Percentiles rank a stretch among this genome's conserved stretches.
These are phyloP conservation scores for Cinchona pubescens DNA, from an alignment of 257 asterid species.

Conservation along the genomic window DNA sequence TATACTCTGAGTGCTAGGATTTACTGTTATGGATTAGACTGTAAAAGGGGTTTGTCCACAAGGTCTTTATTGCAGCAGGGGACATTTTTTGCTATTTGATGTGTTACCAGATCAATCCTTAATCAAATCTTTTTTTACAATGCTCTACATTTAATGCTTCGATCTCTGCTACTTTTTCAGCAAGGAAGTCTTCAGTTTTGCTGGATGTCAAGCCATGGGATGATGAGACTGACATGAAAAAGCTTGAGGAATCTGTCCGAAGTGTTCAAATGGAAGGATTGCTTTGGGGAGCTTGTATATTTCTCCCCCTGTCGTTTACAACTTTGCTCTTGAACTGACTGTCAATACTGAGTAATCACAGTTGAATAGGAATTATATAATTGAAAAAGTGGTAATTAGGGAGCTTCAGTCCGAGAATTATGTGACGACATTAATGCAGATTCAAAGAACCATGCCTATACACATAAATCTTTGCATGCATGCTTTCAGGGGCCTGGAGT, in stretches of 20 bases:
- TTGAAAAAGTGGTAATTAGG: not conserved
- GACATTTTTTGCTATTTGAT: not conserved
- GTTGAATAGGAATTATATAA: too few species aligned
- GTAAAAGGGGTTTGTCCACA: not conserved
- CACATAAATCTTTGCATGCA: not conserved
- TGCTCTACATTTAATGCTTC: too few species aligned
- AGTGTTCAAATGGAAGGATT: conserved; percentile 76
- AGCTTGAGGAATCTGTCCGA: conserved; percentile 89
- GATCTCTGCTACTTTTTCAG: conserved; percentile 30
- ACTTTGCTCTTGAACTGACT: not conserved
- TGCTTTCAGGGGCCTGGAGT: not conserved
- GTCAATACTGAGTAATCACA: not conserved
- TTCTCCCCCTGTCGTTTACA: not conserved
- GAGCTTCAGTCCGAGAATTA: not conserved
- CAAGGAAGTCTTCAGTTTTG: conserved; percentile 64
- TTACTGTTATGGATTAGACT: not conserved
- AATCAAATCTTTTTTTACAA: not conserved
- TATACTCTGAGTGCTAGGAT: not conserved
- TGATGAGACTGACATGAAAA: conserved; percentile 95
- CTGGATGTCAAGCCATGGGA: conserved; percentile 94
- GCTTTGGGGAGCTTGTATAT: conserved; percentile 86
- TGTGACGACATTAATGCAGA: not conserved
- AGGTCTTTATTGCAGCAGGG: not conserved
- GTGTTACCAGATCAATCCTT: not conserved
- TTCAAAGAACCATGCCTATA: not conserved